Conservation (phyloP, 208 protist species). For the Leishmania mexicana region DNA sequence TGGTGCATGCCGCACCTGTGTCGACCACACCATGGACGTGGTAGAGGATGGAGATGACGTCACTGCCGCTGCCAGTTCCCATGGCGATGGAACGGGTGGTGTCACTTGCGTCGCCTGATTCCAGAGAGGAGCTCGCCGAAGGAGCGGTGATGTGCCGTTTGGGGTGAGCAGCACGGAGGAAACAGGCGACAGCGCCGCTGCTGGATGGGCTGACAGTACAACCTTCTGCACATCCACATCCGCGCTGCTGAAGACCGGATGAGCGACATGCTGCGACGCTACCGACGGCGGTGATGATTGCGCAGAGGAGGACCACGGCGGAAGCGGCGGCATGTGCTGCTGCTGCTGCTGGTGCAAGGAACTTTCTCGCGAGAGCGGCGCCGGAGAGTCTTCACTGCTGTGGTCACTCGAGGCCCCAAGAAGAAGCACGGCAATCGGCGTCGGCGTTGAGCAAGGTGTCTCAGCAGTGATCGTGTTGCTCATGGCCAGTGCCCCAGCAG, state of each 20-base stretch:
- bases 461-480: constrained; percentile 9
- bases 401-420: background rate
- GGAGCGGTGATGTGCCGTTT: background rate
- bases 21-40: background rate
- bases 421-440: background rate
- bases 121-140: background rate
- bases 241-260: background rate
- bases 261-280: background rate
- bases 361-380: background rate
- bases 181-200: background rate
- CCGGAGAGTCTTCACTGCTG: constrained; percentile 2
- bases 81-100: background rate
- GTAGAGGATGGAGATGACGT: background rate
- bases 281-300: background rate
- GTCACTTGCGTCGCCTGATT: constrained; percentile 4
- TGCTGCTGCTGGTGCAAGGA: background rate
- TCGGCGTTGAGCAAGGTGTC: constrained; percentile 3
- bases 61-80: background rate
- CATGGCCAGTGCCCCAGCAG: constrained; percentile 7
- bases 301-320: background rate
- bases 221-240: background rate
- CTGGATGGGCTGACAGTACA: background rate
- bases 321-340: constrained; percentile 5
- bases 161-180: background rate
- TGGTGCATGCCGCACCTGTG: background rate